These are phyloP conservation scores for Eucalyptus viminalis DNA, from an alignment of 345 rosid genomes.

Conservation along the genomic window DNA sequence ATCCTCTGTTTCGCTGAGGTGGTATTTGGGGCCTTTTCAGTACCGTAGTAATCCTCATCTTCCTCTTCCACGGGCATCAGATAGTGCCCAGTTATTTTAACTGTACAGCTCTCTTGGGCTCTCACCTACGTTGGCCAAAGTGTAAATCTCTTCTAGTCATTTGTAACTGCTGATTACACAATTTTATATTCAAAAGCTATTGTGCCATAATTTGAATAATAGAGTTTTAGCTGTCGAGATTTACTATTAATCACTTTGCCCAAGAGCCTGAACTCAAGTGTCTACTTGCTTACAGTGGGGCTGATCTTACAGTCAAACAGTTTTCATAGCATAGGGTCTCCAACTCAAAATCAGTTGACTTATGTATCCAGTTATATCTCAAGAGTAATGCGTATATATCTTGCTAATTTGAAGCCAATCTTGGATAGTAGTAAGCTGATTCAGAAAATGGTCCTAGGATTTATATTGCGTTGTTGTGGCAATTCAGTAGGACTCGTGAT, in stretches of 20 bases:
- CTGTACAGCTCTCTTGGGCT: not conserved
- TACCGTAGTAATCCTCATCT: too few relatives aligned
- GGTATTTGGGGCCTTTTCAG: too few relatives aligned
- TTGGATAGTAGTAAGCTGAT: not conserved
- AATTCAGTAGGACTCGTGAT: not conserved
- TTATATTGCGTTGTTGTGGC: not conserved
- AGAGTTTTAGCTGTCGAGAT: not conserved
- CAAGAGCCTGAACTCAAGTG: not conserved
- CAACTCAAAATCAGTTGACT: not conserved
- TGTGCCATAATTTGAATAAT: not conserved
- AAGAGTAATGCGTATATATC: not conserved
- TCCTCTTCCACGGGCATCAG: too few relatives aligned
- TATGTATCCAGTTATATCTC: not conserved
- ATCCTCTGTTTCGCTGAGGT: too few relatives aligned
- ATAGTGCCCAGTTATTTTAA: too few relatives aligned
- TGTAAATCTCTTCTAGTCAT: not conserved
- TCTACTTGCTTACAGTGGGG: not conserved
- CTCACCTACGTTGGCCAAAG: not conserved
- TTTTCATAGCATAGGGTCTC: not conserved
- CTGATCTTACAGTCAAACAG: not conserved
- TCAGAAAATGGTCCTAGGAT: not conserved
- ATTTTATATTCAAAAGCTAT: not conserved
- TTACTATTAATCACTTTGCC: not conserved
- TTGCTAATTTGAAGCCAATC: not conserved
- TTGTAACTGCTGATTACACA: not conserved